Percentiles rank a stretch among this genome's conserved stretches.
Evolutionary conservation across 2,329 filamentous ascomycete species (phyloP).

Genomic region (Venturia nashicola): DNA sequence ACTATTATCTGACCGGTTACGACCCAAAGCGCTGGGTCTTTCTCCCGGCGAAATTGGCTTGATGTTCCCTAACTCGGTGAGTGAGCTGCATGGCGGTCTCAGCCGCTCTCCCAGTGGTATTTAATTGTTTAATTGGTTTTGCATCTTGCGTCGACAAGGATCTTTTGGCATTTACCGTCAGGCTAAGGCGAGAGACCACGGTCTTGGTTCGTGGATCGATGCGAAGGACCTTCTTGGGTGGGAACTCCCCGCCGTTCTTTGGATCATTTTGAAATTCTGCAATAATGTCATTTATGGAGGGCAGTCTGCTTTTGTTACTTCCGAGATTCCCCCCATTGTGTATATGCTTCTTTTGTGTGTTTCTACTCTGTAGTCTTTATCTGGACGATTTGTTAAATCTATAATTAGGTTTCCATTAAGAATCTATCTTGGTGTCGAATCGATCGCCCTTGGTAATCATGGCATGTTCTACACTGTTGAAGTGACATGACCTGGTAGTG

Average conservation of each 20-base stretch:
- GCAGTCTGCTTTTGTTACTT: not conserved
- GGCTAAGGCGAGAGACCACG: not conserved
- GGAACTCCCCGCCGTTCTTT: not conserved
- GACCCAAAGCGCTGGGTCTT: not conserved
- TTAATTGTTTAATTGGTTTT: not conserved
- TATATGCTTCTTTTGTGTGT: not conserved
- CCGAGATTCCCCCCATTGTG: not conserved
- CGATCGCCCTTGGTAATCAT: no score
- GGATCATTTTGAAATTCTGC: not conserved
- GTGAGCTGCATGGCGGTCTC: not conserved
- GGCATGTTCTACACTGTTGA: no score
- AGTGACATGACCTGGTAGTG: no score
- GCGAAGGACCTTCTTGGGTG: not conserved
- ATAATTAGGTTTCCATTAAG: not conserved
- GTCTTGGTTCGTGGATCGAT: not conserved
- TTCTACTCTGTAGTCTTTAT: not conserved
- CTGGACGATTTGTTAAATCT: not conserved
- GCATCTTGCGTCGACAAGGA: not conserved
- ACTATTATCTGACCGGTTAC: not conserved
- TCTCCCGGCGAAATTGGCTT: not conserved
- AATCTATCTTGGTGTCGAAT: not conserved
- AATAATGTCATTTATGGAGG: not conserved
- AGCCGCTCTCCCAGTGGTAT: not conserved
- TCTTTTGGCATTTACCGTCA: not conserved
- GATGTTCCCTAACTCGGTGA: not conserved